Percentiles rank a stretch among this genome's conserved stretches.
These are phyloP conservation scores for Cyberlindnera veronae DNA, from an alignment of 805 yeast species.

Conservation along the genomic window DNA sequence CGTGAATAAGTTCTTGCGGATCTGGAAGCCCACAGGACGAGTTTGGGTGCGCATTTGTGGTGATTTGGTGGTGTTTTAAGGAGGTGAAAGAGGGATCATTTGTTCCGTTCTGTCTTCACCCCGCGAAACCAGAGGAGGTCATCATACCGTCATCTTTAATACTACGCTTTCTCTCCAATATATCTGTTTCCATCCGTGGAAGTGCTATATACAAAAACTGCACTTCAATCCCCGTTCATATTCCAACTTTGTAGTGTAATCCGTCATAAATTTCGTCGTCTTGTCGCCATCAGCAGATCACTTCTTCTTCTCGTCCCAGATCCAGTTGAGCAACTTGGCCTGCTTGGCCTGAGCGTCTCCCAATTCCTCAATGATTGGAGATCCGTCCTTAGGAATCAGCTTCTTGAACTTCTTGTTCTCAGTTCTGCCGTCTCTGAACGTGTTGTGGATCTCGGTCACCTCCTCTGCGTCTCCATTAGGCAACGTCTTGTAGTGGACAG, in stretches of 20 bases:
- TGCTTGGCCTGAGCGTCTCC: constrained; percentile 3
- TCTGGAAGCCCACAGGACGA: background rate
- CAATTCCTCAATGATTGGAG: constrained; percentile 30
- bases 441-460: constrained; percentile 33
- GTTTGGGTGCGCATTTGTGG: no score
- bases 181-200: background rate
- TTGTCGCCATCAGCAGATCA: background rate
- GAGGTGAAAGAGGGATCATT: no score
- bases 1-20: background rate
- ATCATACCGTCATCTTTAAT: no score
- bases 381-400: constrained; percentile 35
- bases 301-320: constrained; percentile 20
- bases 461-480: constrained; percentile 44
- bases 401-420: constrained; percentile 37
- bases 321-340: constrained; percentile 17
- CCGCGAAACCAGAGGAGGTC: no score
- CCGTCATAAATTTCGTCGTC: background rate
- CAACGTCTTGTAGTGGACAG: constrained; percentile 34
- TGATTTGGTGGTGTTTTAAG: no score
- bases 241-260: background rate
- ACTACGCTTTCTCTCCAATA: no score
- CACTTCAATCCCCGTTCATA: background rate
- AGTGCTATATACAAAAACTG: background rate
- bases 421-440: constrained; percentile 41
- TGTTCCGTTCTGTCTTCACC: no score